phyloP scores from a whole-genome alignment of 768 basidiomycete genomes.

The Auricularia heimuer region DNA sequence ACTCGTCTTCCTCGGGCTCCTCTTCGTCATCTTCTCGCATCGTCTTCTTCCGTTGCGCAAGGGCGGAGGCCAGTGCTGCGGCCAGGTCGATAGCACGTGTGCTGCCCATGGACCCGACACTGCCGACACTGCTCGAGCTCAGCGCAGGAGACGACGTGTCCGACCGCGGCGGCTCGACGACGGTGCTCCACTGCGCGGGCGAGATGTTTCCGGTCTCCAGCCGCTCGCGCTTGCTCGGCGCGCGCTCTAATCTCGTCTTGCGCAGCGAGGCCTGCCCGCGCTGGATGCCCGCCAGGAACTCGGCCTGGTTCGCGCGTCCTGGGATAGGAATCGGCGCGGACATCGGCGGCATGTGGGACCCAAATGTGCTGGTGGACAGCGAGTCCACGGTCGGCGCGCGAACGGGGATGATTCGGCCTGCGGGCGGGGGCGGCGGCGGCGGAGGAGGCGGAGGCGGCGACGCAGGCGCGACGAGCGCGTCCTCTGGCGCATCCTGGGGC shows the following conservation, averaged over 20 bases:
- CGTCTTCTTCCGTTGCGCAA: neutral
- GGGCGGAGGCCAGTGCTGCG: neutral
- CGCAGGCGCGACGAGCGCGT: neutral
- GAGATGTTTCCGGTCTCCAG: neutral
- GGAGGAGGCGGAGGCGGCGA: neutral
- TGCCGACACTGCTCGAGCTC: neutral
- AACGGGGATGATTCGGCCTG: neutral
- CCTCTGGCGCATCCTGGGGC: neutral
- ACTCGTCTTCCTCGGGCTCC: neutral
- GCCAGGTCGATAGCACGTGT: neutral
- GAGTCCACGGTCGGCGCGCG: neutral
- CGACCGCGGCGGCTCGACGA: neutral
- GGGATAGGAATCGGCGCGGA: neutral
- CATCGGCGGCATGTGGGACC: neutral
- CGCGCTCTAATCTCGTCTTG: neutral
- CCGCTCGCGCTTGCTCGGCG: neutral
- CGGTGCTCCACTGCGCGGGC: neutral
- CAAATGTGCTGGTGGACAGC: neutral
- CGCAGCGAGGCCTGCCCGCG: neutral
- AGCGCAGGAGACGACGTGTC: neutral
- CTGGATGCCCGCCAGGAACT: neutral
- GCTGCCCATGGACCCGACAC: neutral
- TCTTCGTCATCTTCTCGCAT: neutral
- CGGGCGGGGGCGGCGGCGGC: neutral
- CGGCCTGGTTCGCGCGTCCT: neutral